A percentile compares a stretch with the other conserved stretches of the same genome.
Conservation (phyloP, 495 filamentous ascomycete species). For the Astrocystis sublimbata region DNA sequence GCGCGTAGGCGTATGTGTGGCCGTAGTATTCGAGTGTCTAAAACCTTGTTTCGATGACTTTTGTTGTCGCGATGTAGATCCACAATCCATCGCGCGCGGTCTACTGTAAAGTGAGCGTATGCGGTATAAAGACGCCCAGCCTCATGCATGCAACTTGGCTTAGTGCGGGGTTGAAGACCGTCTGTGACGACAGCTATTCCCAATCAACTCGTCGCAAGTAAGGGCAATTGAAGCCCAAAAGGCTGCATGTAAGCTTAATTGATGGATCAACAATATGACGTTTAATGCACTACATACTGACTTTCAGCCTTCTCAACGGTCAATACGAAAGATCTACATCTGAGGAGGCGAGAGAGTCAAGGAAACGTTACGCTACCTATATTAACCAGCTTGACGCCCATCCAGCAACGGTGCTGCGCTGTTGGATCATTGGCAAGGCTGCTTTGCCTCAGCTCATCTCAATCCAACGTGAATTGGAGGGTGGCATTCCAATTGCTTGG, state of each 20-base stretch:
- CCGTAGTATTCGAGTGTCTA: no score
- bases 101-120: no score
- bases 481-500: not conserved
- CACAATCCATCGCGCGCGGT: constrained; percentile 2
- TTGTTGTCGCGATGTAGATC: constrained; percentile 1
- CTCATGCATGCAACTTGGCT: not conserved
- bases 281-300: no score
- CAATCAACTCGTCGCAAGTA: not conserved
- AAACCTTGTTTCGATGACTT: not conserved
- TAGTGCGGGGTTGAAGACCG: constrained; percentile 12
- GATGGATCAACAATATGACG: no score
- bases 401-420: not conserved
- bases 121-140: not conserved
- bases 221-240: not conserved
- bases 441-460: not conserved
- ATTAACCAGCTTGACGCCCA: not conserved
- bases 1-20: not conserved
- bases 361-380: no score
- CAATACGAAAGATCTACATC: no score
- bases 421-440: not conserved
- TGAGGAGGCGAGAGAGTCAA: no score
- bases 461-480: not conserved
- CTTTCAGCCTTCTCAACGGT: no score
- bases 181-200: constrained; percentile 6
- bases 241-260: no score